Evolutionary conservation across 805 yeast genomes (phyloP).

Genomic region (Ogataea methylovora): DNA sequence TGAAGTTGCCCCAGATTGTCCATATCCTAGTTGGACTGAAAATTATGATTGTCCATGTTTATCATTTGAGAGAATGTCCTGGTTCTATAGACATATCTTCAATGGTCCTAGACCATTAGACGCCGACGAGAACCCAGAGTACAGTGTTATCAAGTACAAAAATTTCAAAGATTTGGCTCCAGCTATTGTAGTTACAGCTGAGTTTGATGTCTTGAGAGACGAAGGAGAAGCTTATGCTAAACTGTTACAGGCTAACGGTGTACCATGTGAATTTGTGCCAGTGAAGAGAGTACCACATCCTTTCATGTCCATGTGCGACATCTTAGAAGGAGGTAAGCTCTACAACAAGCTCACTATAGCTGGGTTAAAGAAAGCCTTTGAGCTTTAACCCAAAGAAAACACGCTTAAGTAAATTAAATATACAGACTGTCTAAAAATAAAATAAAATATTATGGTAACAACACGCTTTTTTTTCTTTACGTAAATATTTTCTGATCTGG

Average conservation of each 20-base stretch:
- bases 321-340: too few relatives aligned
- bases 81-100: conserved; percentile 25
- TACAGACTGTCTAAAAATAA: too few relatives aligned
- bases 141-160: conserved; percentile 21
- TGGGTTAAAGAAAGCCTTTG: too few relatives aligned
- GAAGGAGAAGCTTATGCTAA: conserved; percentile 26
- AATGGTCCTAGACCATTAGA: conserved; percentile 9
- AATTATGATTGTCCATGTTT: conserved; percentile 26
- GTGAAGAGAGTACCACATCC: conserved; percentile 27
- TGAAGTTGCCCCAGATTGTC: conserved; percentile 19
- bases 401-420: too few relatives aligned
- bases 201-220: conserved; percentile 26
- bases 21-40: conserved; percentile 19
- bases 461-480: too few relatives aligned
- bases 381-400: too few relatives aligned
- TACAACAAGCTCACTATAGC: too few relatives aligned
- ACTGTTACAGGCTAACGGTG: conserved; percentile 17
- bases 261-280: conserved; percentile 21
- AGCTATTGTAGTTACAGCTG: conserved; percentile 24
- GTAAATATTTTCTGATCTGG: too few relatives aligned
- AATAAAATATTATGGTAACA: too few relatives aligned
- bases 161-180: conserved; percentile 19
- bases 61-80: conserved; percentile 24
- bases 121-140: conserved; percentile 10
- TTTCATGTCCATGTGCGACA: conserved; percentile 28